Percentiles rank a stretch among this genome's conserved stretches.
Evolutionary conservation across 306 rosid genomes (phyloP).

Genomic region (Pterocarpus santalinus): DNA sequence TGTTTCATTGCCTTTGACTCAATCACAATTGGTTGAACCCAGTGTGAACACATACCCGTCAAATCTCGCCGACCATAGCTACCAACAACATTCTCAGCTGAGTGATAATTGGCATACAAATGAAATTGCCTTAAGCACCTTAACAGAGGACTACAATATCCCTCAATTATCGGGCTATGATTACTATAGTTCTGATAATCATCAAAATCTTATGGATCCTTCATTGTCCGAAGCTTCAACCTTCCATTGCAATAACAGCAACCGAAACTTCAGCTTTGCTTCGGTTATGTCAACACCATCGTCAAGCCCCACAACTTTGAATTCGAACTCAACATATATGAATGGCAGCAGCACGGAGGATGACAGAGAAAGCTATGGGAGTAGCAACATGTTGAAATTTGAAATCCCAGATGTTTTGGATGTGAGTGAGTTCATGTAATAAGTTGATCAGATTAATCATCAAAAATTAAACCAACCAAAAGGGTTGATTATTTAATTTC

Average conservation of each 20-base stretch:
- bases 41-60: conserved; percentile 51
- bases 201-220: conserved; percentile 46
- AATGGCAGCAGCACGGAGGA: conserved; percentile 70
- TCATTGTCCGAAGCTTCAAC: conserved; percentile 48
- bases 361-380: conserved; percentile 85
- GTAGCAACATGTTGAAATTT: conserved; percentile 71
- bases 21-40: conserved; percentile 48
- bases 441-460: conserved; percentile 23
- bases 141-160: conserved; percentile 47
- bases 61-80: conserved; percentile 47
- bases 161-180: conserved; percentile 52
- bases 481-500: conserved; percentile 31
- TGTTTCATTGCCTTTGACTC: conserved; percentile 49
- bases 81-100: conserved; percentile 52
- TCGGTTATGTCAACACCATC: conserved; percentile 86
- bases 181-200: conserved; percentile 44
- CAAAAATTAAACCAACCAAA: conserved; percentile 27
- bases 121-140: conserved; percentile 38
- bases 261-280: conserved; percentile 58
- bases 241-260: conserved; percentile 53
- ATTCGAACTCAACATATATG: conserved; percentile 72
- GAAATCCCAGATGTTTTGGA: conserved; percentile 68
- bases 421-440: conserved; percentile 66
- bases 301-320: conserved; percentile 73
- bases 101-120: conserved; percentile 53